Evolutionary conservation across 2,329 filamentous ascomycete species (phyloP), one percentile per base, ranked within the genome.

Genomic region (Penicillium sp.): DNA sequence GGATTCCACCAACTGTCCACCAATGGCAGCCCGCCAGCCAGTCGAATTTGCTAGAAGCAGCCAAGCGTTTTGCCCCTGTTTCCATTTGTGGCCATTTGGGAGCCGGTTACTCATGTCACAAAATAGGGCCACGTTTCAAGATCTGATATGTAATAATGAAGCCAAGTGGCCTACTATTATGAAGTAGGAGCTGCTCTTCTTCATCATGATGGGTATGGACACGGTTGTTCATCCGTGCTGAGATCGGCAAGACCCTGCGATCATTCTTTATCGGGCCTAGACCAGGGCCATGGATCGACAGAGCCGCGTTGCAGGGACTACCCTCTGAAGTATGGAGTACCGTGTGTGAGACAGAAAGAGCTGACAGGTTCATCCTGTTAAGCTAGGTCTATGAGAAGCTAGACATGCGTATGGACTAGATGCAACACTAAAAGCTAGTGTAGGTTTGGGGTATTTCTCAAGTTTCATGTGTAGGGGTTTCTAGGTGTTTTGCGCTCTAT

Each of bases 41-140:
- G 53, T 59, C 57, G 61, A 64, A 63, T 33, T 52, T 61, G 49
- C 53, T 58, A 57, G 61, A 63, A 63, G 33, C 21, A 40, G 49
- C 27, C 27, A 43, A n/a, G n/a, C 40, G 45, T 32, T 30, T 34
- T 16, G 33, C 23, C 36, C 31, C 45, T 35, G 36, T 26, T 36
- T 38, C 36, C 21, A 20, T n/a, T n/a, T n/a, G n/a, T n/a, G n/a
- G 17, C 18, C 6, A 19, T 30, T 18, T 8, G 30, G 31, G 33
- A 27, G 29, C 29, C 31, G 37, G 37, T 34, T 36, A 41, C 41
- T 42, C 37, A 37, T 32, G 26, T 32, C 30, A 39, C 23, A 23
- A 5, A 25, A 18, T 32, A 32, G 20, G 34, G 41, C 25, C 32
- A 41, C 34, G 34, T 27, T 7, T 23, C 21, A 7, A 23, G 7